A percentile compares a stretch with the other conserved stretches of the same genome.
These are phyloP conservation scores for Ascodesmis nigricans DNA, from an alignment of 495 filamentous ascomycete genomes.

Conservation along the genomic window DNA sequence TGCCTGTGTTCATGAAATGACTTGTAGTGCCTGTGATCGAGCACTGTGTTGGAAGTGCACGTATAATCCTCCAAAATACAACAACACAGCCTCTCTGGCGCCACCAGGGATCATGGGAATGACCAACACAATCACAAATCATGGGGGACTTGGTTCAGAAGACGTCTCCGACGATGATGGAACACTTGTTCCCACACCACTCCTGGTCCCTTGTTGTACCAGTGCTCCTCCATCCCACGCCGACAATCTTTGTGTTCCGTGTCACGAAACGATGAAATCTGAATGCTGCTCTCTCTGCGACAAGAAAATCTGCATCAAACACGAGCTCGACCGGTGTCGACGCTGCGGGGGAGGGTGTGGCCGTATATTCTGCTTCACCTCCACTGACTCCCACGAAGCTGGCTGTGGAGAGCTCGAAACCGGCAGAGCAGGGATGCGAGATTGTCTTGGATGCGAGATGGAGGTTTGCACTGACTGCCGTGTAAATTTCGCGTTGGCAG, in stretches of 20 bases:
- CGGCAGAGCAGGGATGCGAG: slow-evolving; percentile 20
- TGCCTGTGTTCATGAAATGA: slow-evolving; percentile 21
- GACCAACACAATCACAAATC: too few species aligned
- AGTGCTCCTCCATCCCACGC: slow-evolving; percentile 15
- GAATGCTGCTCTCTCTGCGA: slow-evolving; percentile 16
- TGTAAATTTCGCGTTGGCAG: slow-evolving; percentile 10
- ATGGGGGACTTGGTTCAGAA: slow-evolving; percentile 2
- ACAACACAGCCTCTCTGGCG: too few species aligned
- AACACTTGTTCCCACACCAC: slow-evolving; percentile 8
- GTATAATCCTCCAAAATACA: too few species aligned
- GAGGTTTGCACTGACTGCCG: slow-evolving; percentile 17
- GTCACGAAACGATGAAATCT: slow-evolving; percentile 13
- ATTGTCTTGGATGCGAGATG: slow-evolving; percentile 16
- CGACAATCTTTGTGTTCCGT: slow-evolving; percentile 18
- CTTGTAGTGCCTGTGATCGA: slow-evolving; percentile 18
- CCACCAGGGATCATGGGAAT: too few species aligned
- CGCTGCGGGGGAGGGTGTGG: slow-evolving; percentile 18
- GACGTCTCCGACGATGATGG: slow-evolving; percentile 1
- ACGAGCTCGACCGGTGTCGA: slow-evolving; percentile 17
- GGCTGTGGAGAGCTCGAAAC: slow-evolving; percentile 16
- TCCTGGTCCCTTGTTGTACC: slow-evolving; percentile 18
- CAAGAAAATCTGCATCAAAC: slow-evolving; percentile 18
- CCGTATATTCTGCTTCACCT: slow-evolving; percentile 16
- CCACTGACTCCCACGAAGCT: slow-evolving; percentile 14
- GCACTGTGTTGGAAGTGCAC: slow-evolving; percentile 19